Evolutionary conservation across 192 early-diverging fungal species (phyloP).

Genomic region (Podila horticola): DNA sequence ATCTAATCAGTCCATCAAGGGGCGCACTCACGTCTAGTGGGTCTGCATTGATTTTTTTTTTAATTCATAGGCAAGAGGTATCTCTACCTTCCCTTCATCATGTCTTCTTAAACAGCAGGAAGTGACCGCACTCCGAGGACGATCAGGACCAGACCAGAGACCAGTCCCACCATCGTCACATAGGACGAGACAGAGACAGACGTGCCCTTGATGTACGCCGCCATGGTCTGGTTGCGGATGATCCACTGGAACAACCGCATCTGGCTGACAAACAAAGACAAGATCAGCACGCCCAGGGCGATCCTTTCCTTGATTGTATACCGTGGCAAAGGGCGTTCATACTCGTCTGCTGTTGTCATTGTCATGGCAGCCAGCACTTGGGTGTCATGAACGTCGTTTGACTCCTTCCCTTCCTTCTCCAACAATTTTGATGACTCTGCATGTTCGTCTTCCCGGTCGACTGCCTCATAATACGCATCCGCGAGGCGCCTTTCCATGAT

Average conservation of each 20-base stretch:
- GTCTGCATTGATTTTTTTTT: too few species aligned
- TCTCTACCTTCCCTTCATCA: too few species aligned
- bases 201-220: background rate
- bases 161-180: slow-evolving; percentile 11
- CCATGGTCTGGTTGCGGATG: slow-evolving; percentile 6
- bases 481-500: slow-evolving; percentile 20
- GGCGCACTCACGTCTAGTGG: too few species aligned
- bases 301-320: slow-evolving; percentile 1
- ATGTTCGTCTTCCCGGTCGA: background rate
- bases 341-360: background rate
- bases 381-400: background rate
- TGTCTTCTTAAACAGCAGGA: background rate
- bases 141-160: slow-evolving; percentile 14
- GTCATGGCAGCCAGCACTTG: background rate
- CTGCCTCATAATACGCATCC: background rate
- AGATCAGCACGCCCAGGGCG: background rate
- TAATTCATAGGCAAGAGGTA: too few species aligned
- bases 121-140: background rate
- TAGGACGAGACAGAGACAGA: slow-evolving; percentile 6
- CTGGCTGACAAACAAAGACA: slow-evolving; percentile 13
- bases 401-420: background rate
- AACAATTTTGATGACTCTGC: background rate
- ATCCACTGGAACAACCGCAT: slow-evolving; percentile 43
- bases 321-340: background rate
- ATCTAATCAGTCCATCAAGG: too few species aligned